Percentiles rank a stretch among this genome's conserved stretches.
Evolutionary conservation across 179 eudicot genomes (phyloP).

Genomic region (Amaranthus tricolor): DNA sequence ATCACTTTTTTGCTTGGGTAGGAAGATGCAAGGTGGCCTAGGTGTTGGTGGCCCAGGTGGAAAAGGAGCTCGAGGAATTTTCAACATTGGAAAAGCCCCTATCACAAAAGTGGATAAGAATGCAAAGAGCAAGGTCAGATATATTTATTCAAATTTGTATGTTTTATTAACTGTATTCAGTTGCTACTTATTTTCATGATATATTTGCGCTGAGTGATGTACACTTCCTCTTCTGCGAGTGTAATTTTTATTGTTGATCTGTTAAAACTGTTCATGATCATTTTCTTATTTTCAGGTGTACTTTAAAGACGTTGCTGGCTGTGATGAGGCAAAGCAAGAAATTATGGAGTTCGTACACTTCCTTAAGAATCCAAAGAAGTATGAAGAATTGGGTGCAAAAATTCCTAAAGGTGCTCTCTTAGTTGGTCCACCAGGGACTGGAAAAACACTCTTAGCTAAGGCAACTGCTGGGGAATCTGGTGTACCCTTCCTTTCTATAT

Average conservation of each 20-base stretch:
- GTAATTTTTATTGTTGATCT: neutral
- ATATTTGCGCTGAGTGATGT: neutral
- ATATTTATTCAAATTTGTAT: neutral
- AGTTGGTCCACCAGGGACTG: conserved; percentile 92
- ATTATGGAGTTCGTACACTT: conserved; percentile 77
- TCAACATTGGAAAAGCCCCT: conserved; percentile 72
- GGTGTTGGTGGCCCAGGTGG: conserved; percentile 58
- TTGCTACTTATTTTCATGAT: neutral
- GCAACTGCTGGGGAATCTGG: conserved; percentile 91
- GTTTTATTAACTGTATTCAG: neutral
- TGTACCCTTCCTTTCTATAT: conserved; percentile 73
- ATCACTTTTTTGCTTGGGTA: conserved; percentile 49
- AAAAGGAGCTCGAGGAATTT: conserved; percentile 68
- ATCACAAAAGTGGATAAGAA: conserved; percentile 75
- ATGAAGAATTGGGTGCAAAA: conserved; percentile 67
- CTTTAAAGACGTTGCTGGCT: conserved; percentile 70
- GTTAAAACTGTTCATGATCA: neutral
- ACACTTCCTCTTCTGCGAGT: conserved; percentile 54
- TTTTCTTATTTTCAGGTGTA: conserved; percentile 33
- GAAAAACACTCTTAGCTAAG: conserved; percentile 80
- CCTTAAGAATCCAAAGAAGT: conserved; percentile 69
- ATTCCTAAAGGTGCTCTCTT: conserved; percentile 75
- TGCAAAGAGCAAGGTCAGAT: conserved; percentile 65
- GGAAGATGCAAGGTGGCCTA: conserved; percentile 64
- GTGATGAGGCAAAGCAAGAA: conserved; percentile 75